Evolutionary conservation across 306 rosid genomes (phyloP).

Genomic region (Cucumis melo): DNA sequence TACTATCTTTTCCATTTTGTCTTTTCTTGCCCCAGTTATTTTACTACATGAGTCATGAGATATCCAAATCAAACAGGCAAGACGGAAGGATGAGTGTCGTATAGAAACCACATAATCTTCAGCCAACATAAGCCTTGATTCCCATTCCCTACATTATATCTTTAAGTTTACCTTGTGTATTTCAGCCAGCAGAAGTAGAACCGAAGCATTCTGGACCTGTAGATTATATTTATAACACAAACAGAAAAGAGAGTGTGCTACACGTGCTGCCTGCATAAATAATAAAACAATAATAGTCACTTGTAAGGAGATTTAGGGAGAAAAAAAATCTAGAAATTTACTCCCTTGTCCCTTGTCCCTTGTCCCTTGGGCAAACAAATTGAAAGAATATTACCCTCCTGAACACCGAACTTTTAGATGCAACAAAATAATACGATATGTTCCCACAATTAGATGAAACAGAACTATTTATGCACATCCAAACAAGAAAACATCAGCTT

Average conservation of each 20-base stretch:
- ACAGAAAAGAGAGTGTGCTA: constrained; percentile 93
- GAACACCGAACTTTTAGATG: background rate
- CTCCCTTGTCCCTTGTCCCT: too few relatives aligned
- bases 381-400: background rate
- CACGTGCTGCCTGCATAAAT: constrained; percentile 64
- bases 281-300: background rate
- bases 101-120: background rate
- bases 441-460: background rate
- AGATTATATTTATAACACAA: constrained; percentile 87
- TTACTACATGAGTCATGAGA: too few relatives aligned
- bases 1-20: background rate
- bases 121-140: background rate
- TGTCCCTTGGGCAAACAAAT: background rate
- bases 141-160: background rate
- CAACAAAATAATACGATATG: background rate
- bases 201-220: constrained; percentile 87
- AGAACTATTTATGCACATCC: background rate
- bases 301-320: background rate
- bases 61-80: too few relatives aligned
- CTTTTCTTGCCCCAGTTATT: too few relatives aligned
- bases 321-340: background rate
- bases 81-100: background rate
- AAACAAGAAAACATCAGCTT: background rate
- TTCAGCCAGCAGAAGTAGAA: constrained; percentile 93
- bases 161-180: constrained; percentile 64